Evolutionary conservation across 2,329 filamentous ascomycete species (phyloP), one percentile per base, ranked within the genome.

Genomic region (Magnaporthiopsis rhizophila): DNA sequence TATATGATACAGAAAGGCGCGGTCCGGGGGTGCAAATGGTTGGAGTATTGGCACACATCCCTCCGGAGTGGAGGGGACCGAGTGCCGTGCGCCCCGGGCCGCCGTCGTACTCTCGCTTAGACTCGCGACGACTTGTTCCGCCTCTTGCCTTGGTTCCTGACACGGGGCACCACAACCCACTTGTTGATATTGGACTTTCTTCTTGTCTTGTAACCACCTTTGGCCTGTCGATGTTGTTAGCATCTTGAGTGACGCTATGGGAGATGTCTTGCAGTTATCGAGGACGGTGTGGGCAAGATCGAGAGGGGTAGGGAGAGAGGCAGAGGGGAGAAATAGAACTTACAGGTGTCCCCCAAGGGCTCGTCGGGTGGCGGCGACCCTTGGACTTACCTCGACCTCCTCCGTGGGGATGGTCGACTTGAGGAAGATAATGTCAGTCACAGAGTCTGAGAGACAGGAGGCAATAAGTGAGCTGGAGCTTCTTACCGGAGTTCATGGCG

Each of bases 341-440:
- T 89, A 96, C 92, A 74, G 92, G 94, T 74, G 87, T 89, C 75
- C 96, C 95, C 95, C 96, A 99, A 65, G 95, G 95, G 79, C 92
- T 97, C 71, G 95, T 92, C 45, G 96, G 95, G 74, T 96, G 84
- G 67, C 93, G 87, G 75, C 97, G 97, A 86, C 95, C 92, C 91
- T 99, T 99, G 65, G 92, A 97, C 81, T 99, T 99, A 81, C 95
- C 95, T 83, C 96, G 87, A 78, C 95, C 95, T 90, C 95, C 95
- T 85, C 95, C 95, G 77, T 99, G 95, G 73, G 95, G 95, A 83
- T 99, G 95, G 74, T 99, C 95, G 71, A 88, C 90, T 87, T 71
- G 59, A 66, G 68, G 53, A 71, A 65, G 13, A 6, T n/a, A 1
- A 9, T 53, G 45, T 53, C 9, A 53, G n/a, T 53, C 45, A 11